A percentile compares a stretch with the other conserved stretches of the same genome.
Evolutionary conservation across 805 yeast genomes (phyloP).

Genomic region (Diddensiella caesifluorescens): DNA sequence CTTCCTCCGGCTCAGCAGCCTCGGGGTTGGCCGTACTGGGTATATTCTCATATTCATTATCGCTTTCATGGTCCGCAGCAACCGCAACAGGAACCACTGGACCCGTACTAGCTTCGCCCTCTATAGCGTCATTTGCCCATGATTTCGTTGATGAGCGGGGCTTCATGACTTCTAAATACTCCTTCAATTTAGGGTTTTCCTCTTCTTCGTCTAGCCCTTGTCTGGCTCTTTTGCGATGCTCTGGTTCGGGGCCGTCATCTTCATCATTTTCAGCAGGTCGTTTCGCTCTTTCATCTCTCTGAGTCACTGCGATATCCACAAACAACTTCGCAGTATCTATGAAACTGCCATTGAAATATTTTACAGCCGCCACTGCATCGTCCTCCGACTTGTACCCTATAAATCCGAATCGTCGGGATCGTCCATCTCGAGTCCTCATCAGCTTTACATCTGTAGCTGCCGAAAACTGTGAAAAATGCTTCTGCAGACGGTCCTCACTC

Average conservation of each 20-base stretch:
- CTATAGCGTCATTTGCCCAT: slow-evolving; percentile 57
- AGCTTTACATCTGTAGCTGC: slow-evolving; percentile 84
- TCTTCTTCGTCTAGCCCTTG: slow-evolving; percentile 38
- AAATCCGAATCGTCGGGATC: slow-evolving; percentile 89
- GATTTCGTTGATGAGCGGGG: slow-evolving; percentile 65
- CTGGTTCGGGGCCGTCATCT: slow-evolving; percentile 3
- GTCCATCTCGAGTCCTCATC: slow-evolving; percentile 74
- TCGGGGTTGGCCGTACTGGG: slow-evolving; percentile 24
- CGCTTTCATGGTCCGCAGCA: slow-evolving; percentile 37
- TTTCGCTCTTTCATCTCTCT: slow-evolving; percentile 37
- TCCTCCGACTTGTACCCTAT: slow-evolving; percentile 70
- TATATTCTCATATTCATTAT: slow-evolving; percentile 36
- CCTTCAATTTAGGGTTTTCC: slow-evolving; percentile 45
- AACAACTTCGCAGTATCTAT: slow-evolving; percentile 76
- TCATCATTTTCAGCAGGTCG: slow-evolving; percentile 42
- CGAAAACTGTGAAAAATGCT: slow-evolving; percentile 55
- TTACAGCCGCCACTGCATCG: slow-evolving; percentile 76
- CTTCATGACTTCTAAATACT: slow-evolving; percentile 77
- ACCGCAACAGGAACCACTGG: slow-evolving; percentile 12
- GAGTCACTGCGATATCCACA: slow-evolving; percentile 78
- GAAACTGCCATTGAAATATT: slow-evolving; percentile 68
- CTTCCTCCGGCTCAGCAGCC: slow-evolving; percentile 41
- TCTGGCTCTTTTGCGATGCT: slow-evolving; percentile 12
- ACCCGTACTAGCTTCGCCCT: slow-evolving; percentile 43
- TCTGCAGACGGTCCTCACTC: slow-evolving; percentile 64